Evolutionary conservation across 331 rosid species (phyloP).

Genomic region (Rosa hybrid): DNA sequence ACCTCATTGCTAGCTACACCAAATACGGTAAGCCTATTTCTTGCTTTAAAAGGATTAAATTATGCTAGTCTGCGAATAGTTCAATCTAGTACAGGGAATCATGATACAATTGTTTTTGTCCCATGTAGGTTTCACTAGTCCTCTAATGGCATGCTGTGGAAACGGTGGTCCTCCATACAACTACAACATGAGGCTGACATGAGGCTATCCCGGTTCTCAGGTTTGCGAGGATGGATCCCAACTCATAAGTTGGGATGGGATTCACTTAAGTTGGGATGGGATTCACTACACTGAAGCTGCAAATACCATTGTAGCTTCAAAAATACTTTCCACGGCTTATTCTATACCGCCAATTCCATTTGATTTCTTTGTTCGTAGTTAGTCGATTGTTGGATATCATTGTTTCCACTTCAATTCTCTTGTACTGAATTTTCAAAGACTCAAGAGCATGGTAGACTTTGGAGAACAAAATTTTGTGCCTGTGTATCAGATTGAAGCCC

Average conservation of each 20-base stretch:
- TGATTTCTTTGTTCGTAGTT: conserved; percentile 64
- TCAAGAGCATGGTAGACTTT: background rate
- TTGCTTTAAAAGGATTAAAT: background rate
- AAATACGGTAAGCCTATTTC: conserved; percentile 53
- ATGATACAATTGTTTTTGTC: background rate
- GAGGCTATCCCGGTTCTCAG: conserved; percentile 74
- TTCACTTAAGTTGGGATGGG: conserved; percentile 92
- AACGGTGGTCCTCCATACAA: conserved; percentile 93
- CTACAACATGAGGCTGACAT: conserved; percentile 58
- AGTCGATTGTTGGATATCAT: background rate
- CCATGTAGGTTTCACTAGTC: conserved; percentile 64
- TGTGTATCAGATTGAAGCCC: background rate
- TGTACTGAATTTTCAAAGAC: background rate
- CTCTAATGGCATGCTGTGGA: conserved; percentile 90
- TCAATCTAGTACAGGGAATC: background rate
- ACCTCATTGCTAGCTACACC: conserved; percentile 66
- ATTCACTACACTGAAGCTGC: conserved; percentile 81
- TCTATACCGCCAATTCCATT: conserved; percentile 68
- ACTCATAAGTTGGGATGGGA: conserved; percentile 82
- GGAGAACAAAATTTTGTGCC: background rate
- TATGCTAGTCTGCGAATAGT: background rate
- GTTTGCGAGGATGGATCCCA: conserved; percentile 65
- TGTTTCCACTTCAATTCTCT: background rate
- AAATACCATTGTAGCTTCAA: conserved; percentile 61
- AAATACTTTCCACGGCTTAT: conserved; percentile 58